phyloP scores from a whole-genome alignment of 768 basidiomycete genomes.

The Lanmaoa rubissima region DNA sequence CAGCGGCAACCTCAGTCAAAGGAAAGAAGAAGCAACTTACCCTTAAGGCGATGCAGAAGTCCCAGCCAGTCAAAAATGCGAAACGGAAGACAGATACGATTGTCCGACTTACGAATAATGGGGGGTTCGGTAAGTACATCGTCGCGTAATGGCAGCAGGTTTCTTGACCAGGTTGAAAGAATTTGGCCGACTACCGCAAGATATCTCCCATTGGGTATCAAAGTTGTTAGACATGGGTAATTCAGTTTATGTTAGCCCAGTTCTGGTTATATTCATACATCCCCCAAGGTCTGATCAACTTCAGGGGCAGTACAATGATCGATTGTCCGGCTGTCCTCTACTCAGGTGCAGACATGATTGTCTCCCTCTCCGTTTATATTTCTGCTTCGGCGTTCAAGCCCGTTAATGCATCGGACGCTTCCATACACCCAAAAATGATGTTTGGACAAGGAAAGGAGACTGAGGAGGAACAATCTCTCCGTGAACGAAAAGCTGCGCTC shows the following conservation, averaged over 20 bases:
- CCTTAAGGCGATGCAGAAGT: slow-evolving; percentile 64
- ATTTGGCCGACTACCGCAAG: slow-evolving; percentile 73
- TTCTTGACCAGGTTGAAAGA: slow-evolving; percentile 41
- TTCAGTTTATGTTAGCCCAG: background rate
- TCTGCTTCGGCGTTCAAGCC: slow-evolving; percentile 65
- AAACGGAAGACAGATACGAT: slow-evolving; percentile 62
- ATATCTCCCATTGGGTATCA: slow-evolving; percentile 70
- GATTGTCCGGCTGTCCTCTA: slow-evolving; percentile 72
- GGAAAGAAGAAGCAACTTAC: slow-evolving; percentile 62
- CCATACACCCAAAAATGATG: slow-evolving; percentile 34
- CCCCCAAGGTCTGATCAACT: slow-evolving; percentile 57
- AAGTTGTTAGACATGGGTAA: slow-evolving; percentile 70
- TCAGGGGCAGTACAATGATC: slow-evolving; percentile 67
- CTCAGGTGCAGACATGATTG: slow-evolving; percentile 74
- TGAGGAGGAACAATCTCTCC: slow-evolving; percentile 68
- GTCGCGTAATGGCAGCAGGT: background rate
- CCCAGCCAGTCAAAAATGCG: slow-evolving; percentile 43
- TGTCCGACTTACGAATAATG: slow-evolving; percentile 61
- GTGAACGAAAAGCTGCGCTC: slow-evolving; percentile 77
- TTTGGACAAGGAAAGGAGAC: slow-evolving; percentile 84
- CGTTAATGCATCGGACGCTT: slow-evolving; percentile 33
- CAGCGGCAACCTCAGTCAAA: slow-evolving; percentile 29
- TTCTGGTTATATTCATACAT: slow-evolving; percentile 6
- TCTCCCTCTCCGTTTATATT: slow-evolving; percentile 73
- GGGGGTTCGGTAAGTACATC: slow-evolving; percentile 58